Base-by-base conservation (phyloP, 192 early-diverging fungal genomes). In the Pilobolus umbonatus region DNA sequence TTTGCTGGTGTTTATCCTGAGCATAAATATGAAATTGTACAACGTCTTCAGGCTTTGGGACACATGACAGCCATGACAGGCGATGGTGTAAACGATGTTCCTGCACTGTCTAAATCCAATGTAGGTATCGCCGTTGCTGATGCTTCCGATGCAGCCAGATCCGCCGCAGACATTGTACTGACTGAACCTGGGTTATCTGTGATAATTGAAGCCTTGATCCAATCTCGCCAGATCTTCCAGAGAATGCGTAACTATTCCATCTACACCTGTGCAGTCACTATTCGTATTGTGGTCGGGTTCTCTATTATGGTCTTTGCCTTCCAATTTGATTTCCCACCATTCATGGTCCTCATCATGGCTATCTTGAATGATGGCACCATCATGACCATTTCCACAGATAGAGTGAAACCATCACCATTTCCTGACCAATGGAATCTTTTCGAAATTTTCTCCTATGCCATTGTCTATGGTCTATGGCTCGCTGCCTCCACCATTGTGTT, bases 191-290 rank as follows among this genome's bases (percentile, higher is more conserved):
- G 88, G 66, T 80, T 89, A 58, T 85, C 85, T 17, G 89, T 91
- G 44, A 93, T 92, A 67, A 93, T 96, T 52, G 92, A 94, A 72
- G 93, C 89, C 53, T 86, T 96, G 71, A 88, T 89, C 74, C 82
- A 82, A 72, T 91, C 90, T 61, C 88, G 93, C 62, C 83, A 88
- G 55, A 96, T 96, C 73, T 96, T 96, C 85, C 93, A 96, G 76
- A 91, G 93, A 65, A 96, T 96, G 93, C 82, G 87, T 67, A 87
- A 85, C 67, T 92, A 92, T 75, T 81, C 89, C 55, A 84, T 93
- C 71, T 95, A 95, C 77, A 91, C 89, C 57, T 92, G 91, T 82
- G 86, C 91, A 24, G 87, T 92, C 60, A 87, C 91, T 25, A 87
- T 93, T 63, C 84, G 84, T 80, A 70, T 89, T 46, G 84, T 89